Base-by-base conservation (phyloP, 768 basidiomycete genomes). In the Holtermannia corniformis region DNA sequence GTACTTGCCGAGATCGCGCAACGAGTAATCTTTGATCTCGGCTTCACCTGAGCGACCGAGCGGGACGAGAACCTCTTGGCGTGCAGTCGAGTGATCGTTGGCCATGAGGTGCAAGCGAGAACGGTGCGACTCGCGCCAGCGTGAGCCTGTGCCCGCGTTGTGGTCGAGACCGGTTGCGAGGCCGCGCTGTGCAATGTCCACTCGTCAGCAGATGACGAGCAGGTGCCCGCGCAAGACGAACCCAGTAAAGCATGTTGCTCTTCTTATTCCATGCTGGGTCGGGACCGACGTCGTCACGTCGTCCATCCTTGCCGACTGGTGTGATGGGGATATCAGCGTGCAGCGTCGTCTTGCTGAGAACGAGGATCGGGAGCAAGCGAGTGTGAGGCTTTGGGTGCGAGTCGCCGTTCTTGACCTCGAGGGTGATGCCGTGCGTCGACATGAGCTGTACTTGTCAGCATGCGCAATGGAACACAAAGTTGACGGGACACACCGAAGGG, bases 281-380 rank as follows among this genome's bases (percentile, higher is more conserved):
- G 12, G 60, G 55, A 0, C 72, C 72, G 19, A 71, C 68, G 23
- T 70, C 67, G 44, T 72, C 67, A 22, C 68, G 56, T n/a, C 64
- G 37, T 20, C 67, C 65, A 48, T 72, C 68, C 44, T 61, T 59
- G 3, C 71, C 71, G 21, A 71, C 67, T 0, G 72, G 72, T 2
- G 72, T 71, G 23, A 74, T 62, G 1, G 72, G 71, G 40, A 74
- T 72, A 52, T 74, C 72, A 0, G 68, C 67, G 47, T 72, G 67
- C 24, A 72, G 54, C 41, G 59, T 55, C 5, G 71, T 71, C 25
- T 68, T 67, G 21, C 71, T 72, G 7, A 69, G 70, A 5, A 67
- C 67, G 3, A 74, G 54, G 52, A 73, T 68, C 5, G 72, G 72
- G 24, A 67, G 67, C 2, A 72, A 58, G 42, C 68, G 64, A 27